Conservation (phyloP, 108 stramenopile species). For the Pseudonitzschia delicatissima region DNA sequence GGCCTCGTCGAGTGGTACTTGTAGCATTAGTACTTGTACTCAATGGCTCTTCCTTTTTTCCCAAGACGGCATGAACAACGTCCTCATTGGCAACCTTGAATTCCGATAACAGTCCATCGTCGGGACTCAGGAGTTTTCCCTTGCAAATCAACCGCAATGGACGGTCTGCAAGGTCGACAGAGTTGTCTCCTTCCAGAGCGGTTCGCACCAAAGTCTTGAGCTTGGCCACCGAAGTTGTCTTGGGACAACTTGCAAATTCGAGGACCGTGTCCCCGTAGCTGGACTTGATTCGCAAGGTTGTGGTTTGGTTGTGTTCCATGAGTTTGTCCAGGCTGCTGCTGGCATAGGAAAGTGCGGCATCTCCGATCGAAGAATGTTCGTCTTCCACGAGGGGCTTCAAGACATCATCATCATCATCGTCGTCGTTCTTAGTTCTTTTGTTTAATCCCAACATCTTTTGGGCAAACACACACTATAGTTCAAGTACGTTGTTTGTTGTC, state of each 20-base stretch:
- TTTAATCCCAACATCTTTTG: no score
- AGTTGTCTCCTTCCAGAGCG: constrained; percentile 10
- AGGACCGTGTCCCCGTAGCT: neutral
- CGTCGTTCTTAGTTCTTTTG: no score
- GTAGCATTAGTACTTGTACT: constrained; percentile 5
- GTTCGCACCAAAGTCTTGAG: constrained; percentile 28
- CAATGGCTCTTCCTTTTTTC: constrained; percentile 31
- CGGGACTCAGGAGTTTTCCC: constrained; percentile 74
- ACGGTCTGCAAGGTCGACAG: neutral
- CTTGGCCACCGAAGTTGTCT: constrained; percentile 16
- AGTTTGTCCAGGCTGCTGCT: no score
- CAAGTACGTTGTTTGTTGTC: no score
- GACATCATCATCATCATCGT: no score
- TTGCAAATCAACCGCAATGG: constrained; percentile 74
- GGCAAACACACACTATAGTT: no score
- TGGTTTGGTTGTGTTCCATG: no score
- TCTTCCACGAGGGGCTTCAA: no score
- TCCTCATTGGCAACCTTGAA: constrained; percentile 52
- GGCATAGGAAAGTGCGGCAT: no score
- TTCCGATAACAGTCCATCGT: constrained; percentile 41
- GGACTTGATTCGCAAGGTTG: constrained; percentile 13
- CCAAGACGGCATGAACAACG: constrained; percentile 77
- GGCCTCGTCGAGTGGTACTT: neutral
- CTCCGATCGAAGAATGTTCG: no score
- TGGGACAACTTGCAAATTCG: neutral